Evolutionary conservation across 1,284 basidiomycete genomes (phyloP).

Genomic region (Ustilago curta): DNA sequence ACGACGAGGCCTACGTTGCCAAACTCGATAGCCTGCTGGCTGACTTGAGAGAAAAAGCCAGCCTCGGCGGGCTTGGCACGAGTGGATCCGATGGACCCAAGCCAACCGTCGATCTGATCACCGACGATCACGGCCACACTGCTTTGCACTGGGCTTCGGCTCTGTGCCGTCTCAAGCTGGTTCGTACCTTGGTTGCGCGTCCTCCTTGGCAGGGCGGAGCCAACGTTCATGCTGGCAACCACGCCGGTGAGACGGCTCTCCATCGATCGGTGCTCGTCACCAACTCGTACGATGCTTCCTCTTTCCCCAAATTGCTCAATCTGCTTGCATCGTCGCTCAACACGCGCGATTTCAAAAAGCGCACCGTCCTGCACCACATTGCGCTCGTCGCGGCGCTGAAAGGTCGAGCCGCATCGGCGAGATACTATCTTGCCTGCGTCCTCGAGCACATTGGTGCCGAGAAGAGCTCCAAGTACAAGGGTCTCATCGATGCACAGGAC

Average conservation of each 20-base stretch:
- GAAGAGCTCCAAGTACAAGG: slow-evolving; percentile 70
- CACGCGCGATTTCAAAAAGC: slow-evolving; percentile 89
- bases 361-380: slow-evolving; percentile 93
- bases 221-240: slow-evolving; percentile 74
- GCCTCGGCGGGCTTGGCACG: slow-evolving; percentile 72
- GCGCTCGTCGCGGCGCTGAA: slow-evolving; percentile 89
- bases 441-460: slow-evolving; percentile 76
- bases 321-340: slow-evolving; percentile 79
- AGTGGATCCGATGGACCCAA: slow-evolving; percentile 77
- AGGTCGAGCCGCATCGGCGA: slow-evolving; percentile 83
- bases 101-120: slow-evolving; percentile 74
- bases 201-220: slow-evolving; percentile 71
- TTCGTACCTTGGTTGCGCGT: slow-evolving; percentile 72
- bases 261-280: slow-evolving; percentile 91
- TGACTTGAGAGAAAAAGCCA: slow-evolving; percentile 50
- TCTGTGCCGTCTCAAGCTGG: slow-evolving; percentile 75
- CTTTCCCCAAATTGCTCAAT: slow-evolving; percentile 79
- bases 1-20: slow-evolving; percentile 23
- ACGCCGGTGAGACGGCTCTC: slow-evolving; percentile 92
- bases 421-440: slow-evolving; percentile 92
- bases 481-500: slow-evolving; percentile 91
- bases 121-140: slow-evolving; percentile 92
- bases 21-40: slow-evolving; percentile 48
- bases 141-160: slow-evolving; percentile 93
- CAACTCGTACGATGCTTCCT: slow-evolving; percentile 81